These are phyloP conservation scores for Uronychia binucleata DNA, from an alignment of 73 alveolate species.

Conservation along the genomic window DNA sequence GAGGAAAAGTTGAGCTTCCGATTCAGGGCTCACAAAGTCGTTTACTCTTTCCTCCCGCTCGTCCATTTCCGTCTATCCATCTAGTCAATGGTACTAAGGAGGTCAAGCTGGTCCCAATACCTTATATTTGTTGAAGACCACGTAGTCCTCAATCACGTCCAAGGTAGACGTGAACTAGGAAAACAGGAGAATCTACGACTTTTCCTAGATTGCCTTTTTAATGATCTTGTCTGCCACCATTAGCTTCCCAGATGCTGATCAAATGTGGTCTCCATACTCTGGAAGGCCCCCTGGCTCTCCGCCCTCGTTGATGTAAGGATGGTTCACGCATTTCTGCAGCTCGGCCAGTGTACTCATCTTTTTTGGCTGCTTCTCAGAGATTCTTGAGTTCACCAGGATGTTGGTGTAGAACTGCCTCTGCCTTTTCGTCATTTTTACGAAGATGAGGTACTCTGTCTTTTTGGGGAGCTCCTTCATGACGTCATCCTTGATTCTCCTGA, in stretches of 20 bases:
- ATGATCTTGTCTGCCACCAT: slow-evolving; percentile 54
- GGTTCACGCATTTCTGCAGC: slow-evolving; percentile 84
- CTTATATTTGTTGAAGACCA: slow-evolving; percentile 45
- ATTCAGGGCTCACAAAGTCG: slow-evolving; percentile 54
- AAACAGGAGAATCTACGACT: slow-evolving; percentile 48
- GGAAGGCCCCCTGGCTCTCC: slow-evolving; percentile 73
- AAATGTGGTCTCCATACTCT: slow-evolving; percentile 52
- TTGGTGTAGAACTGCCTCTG: slow-evolving; percentile 85
- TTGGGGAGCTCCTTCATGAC: slow-evolving; percentile 89
- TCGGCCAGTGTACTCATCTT: neutral
- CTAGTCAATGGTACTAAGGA: slow-evolving; percentile 66
- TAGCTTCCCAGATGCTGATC: slow-evolving; percentile 57
- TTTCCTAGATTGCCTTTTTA: slow-evolving; percentile 20
- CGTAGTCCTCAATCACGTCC: slow-evolving; percentile 80
- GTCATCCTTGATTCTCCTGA: slow-evolving; percentile 92
- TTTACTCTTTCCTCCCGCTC: slow-evolving; percentile 66
- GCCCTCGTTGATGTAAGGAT: slow-evolving; percentile 89
- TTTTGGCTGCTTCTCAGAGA: neutral
- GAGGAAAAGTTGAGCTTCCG: slow-evolving; percentile 59
- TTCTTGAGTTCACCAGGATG: slow-evolving; percentile 41
- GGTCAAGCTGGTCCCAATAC: neutral
- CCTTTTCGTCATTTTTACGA: slow-evolving; percentile 78
- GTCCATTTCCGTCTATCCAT: slow-evolving; percentile 68
- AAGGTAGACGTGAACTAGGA: slow-evolving; percentile 55
- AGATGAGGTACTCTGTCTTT: slow-evolving; percentile 88